Evolutionary conservation across 345 rosid genomes (phyloP).

Genomic region (Salix purpurea): DNA sequence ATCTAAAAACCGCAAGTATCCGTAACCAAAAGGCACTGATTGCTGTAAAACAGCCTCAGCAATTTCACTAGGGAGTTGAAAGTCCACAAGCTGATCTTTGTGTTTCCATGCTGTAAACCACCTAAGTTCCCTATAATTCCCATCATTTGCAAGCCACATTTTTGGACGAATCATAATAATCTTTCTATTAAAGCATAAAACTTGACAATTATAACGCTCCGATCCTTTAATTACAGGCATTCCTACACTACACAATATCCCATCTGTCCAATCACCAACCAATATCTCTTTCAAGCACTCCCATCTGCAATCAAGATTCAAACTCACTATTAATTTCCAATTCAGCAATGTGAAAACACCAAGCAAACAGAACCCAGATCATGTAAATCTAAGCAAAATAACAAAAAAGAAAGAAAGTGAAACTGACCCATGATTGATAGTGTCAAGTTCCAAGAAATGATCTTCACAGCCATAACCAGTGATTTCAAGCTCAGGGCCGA

Average conservation of each 20-base stretch:
- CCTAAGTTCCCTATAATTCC: conserved; percentile 78
- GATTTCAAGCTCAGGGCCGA: conserved; percentile 95
- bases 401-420: not conserved
- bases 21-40: conserved; percentile 83
- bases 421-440: conserved; percentile 67
- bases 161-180: conserved; percentile 91
- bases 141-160: conserved; percentile 91
- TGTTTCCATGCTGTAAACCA: conserved; percentile 94
- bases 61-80: conserved; percentile 68
- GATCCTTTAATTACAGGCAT: conserved; percentile 90
- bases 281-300: conserved; percentile 85
- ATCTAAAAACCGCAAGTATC: conserved; percentile 74
- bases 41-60: conserved; percentile 71
- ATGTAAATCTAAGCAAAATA: not conserved
- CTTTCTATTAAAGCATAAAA: conserved; percentile 69
- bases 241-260: conserved; percentile 85
- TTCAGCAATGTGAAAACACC: not conserved
- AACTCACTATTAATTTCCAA: not conserved
- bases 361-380: not conserved
- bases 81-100: conserved; percentile 60
- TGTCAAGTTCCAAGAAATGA: conserved; percentile 92
- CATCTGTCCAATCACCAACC: conserved; percentile 78
- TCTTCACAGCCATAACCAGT: conserved; percentile 99
- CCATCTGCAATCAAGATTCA: conserved; percentile 52
- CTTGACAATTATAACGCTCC: conserved; percentile 91